Base-by-base conservation (phyloP, 1,139 yeast species). In the Geotrichum australiense region DNA sequence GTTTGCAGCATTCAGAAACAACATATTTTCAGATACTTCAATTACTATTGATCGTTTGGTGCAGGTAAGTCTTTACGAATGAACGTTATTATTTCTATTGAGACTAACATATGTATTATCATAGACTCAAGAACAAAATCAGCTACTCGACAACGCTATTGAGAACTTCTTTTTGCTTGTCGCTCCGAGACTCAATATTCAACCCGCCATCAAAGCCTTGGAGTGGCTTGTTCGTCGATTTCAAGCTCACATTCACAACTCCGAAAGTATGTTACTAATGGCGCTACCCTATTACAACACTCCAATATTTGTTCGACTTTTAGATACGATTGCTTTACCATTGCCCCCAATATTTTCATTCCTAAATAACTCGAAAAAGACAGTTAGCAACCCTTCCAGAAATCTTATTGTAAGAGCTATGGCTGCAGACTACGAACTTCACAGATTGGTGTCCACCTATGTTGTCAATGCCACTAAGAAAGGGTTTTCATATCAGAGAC, bases 171-270 rank as follows among this genome's bases (percentile, higher is more conserved):
- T 91, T 48, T 70, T 80, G 41, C 68, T 89, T 50, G 68, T 79
- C n/a, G 81, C 94, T 2, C 85, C 86, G 3, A 73, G 76, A 55
- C 78, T 91, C 71, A 74, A 76, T 49, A 66, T 87, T 41, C 73
- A 78, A 23, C 85, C 94, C 12, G 74, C 96, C 2, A 60, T 86
- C 39, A 80, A 80, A 55, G 93, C 96, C 8, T 70, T 86, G 10
- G 99, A 91, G 66, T 91, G 98, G 98, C 74, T 91, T 29, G 80
- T 91, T 20, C 80, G 98, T 65, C 74, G 97, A 54, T 93, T 89
- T 61, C 86, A 84, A 32, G 77, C 85, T 51, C 91, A 91, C 58
- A 70, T 84, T 37, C 81, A 82, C 56, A 86, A 84, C 54, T 68
- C 87, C 0, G 97, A 91, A 59, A 59, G 70, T 46, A 58, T 91